Evolutionary conservation across 768 basidiomycete genomes (phyloP), one percentile per base, ranked within the genome.

Genomic region (Termitomyces bulborhizus): DNA sequence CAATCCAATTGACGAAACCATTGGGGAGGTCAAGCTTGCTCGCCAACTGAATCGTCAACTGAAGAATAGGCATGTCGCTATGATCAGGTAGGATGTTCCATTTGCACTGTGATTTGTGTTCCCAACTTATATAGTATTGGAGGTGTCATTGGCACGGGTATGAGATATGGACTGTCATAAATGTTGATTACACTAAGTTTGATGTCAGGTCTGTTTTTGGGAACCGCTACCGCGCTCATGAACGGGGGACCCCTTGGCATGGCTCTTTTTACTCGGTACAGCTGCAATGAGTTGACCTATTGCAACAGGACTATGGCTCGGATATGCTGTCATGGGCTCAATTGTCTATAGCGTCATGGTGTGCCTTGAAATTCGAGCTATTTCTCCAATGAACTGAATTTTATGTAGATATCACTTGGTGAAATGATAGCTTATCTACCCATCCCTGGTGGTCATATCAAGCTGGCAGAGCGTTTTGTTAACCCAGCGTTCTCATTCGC

Each of bases 391-490:
- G 16, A 3, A 18, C 27, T 39, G 13, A 29, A 9, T 29, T 18
- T 36, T 36, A 51, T 44, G 26, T 60, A 86, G 85, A 68, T 88
- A 55, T 85, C 84, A 3, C 73, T 90, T 2, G 82, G 85, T 7
- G 85, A 87, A 71, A 87, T 88, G 90, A 65, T 92, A 45, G 82
- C 89, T 0, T 92, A 77, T 67, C 76, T 93, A 5, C 90, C 90
- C 0, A 76, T 93, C 48, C 77, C 88, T 27, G 90, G 90, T 55
- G 90, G 81, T 2, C 89, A 91, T 61, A 90, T 92, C 68, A 88
- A 76, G 57, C 71, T 93, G 16, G 85, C 90, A 0, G 90, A 86
- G 66, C 86, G 90, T 32, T 93, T 93, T 62, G 85, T 93, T 7
- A 81, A 90, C 57, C 85, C 82, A 15, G 85, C 88, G 1, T 73